Conservation (phyloP, 306 rosid species). For the Fragaria iinumae region DNA sequence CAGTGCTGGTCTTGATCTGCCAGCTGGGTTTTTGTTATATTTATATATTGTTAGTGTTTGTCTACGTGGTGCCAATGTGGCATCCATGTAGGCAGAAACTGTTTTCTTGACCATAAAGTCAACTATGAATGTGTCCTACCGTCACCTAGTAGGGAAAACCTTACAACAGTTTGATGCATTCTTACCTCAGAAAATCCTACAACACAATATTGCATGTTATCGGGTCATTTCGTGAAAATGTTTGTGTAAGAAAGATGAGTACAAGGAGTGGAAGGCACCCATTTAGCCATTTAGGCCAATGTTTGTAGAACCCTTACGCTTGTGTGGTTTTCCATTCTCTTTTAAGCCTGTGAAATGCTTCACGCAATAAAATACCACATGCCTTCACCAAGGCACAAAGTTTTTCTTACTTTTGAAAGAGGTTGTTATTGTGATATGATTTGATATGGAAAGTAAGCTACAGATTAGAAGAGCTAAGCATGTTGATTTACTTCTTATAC, state of each 20-base stretch:
- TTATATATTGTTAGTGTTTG: background rate
- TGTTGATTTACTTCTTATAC: background rate
- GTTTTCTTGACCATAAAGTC: too few relatives aligned
- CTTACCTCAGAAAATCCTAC: background rate
- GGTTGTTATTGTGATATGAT: background rate
- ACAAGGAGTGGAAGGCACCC: background rate
- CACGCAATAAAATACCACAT: slow-evolving; percentile 4
- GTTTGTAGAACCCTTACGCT: background rate
- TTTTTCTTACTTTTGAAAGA: background rate
- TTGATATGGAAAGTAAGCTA: background rate
- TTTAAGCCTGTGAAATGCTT: slow-evolving; percentile 9
- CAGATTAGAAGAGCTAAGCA: background rate
- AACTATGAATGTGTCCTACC: too few relatives aligned
- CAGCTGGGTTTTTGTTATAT: too few relatives aligned
- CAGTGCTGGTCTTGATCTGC: background rate
- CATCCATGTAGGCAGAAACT: background rate
- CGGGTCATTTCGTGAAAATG: background rate
- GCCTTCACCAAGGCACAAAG: background rate
- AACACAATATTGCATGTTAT: background rate
- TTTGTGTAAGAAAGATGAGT: background rate
- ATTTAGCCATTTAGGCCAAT: background rate
- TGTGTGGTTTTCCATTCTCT: background rate
- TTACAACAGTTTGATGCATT: background rate
- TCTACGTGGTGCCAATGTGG: background rate
- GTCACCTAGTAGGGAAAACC: too few relatives aligned